Evolutionary conservation across 345 rosid species (phyloP).

Genomic region (Gynandropsis gynandra): DNA sequence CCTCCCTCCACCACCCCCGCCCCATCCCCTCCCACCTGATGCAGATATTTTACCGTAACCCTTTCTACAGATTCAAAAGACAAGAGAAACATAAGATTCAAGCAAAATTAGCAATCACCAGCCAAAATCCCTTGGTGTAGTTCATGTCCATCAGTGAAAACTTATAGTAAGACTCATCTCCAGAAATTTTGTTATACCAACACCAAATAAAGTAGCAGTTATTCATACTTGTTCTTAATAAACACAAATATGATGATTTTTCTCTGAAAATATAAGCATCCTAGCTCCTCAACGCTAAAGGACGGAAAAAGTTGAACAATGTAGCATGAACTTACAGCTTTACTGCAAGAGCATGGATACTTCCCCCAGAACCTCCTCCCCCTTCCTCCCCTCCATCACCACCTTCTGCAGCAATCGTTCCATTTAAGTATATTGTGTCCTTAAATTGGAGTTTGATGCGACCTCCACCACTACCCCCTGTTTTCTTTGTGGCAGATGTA

Average conservation of each 20-base stretch:
- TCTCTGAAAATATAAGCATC: background rate
- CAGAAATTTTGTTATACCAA: background rate
- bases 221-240: too few relatives aligned
- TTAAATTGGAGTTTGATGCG: conserved; percentile 54
- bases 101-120: conserved; percentile 10
- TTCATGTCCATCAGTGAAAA: conserved; percentile 5
- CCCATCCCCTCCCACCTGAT: conserved; percentile 89
- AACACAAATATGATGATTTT: too few relatives aligned
- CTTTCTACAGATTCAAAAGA: conserved; percentile 53
- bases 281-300: background rate
- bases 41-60: conserved; percentile 82
- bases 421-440: conserved; percentile 67
- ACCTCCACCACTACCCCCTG: conserved; percentile 91
- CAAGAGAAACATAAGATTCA: conserved; percentile 15
- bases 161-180: background rate
- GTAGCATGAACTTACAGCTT: conserved; percentile 61
- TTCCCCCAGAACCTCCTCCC: conserved; percentile 99
- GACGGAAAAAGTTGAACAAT: conserved; percentile 1
- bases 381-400: conserved; percentile 69
- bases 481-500: conserved; percentile 32
- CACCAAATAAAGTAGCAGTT: too few relatives aligned
- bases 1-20: conserved; percentile 99
- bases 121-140: conserved; percentile 4
- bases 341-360: conserved; percentile 50
- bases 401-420: conserved; percentile 71